Conservation (phyloP, 768 basidiomycete species). For the Candolleomyces aberdarensis region DNA sequence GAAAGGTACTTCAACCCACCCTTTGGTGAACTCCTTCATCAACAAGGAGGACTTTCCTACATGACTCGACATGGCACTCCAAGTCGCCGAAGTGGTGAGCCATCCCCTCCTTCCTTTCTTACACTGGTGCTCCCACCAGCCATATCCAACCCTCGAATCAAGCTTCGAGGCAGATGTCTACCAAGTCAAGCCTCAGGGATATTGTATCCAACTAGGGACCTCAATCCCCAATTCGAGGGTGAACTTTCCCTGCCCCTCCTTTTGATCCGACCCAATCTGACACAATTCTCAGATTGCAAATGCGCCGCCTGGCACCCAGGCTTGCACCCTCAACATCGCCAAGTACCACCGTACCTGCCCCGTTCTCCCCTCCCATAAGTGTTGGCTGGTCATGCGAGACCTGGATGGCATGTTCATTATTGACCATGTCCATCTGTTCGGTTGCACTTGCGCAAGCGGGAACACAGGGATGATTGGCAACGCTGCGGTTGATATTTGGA, state of each 20-base stretch:
- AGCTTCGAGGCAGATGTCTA: no score
- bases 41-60: constrained; percentile 24
- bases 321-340: constrained; percentile 26
- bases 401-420: constrained; percentile 21
- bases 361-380: constrained; percentile 27
- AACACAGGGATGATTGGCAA: constrained; percentile 28
- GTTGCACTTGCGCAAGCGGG: constrained; percentile 24
- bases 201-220: no score
- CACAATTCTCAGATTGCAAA: constrained; percentile 26
- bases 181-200: no score
- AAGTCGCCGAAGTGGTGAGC: constrained; percentile 24
- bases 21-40: constrained; percentile 22
- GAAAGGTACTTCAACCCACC: constrained; percentile 6
- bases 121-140: no score
- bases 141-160: no score
- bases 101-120: no score
- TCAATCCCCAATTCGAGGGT: constrained; percentile 1
- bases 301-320: constrained; percentile 28
- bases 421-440: constrained; percentile 29
- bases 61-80: constrained; percentile 19
- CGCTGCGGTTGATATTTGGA: constrained; percentile 26
- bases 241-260: background rate
- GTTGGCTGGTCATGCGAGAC: constrained; percentile 28
- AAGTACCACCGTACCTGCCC: constrained; percentile 34
- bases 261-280: background rate